Evolutionary conservation across 2,329 filamentous ascomycete species (phyloP), one percentile per base, ranked within the genome.

Genomic region (Aureobasidium melanogenum): DNA sequence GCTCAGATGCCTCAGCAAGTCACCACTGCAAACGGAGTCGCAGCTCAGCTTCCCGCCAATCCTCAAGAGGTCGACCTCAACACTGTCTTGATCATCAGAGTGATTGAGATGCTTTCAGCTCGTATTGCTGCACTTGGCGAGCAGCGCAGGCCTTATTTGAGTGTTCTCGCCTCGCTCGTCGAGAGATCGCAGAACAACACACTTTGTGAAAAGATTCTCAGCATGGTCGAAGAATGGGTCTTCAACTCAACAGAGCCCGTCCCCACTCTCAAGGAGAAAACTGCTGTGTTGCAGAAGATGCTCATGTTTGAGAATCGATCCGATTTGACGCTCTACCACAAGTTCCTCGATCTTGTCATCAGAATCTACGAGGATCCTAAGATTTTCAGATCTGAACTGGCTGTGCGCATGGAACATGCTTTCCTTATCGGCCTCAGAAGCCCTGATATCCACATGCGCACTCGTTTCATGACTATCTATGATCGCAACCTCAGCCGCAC

Each of bases 241-340:
- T 99, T 99, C 79, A 85, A 91, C 66, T 94, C 91, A 0, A 92
- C 91, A 62, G 94, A 96, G 65, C 94, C 91, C 1, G 97, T 94
- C 82, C 94, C 94, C 0, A 99, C 94, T 0, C 81, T 99, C 1
- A 99, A 99, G 74, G 95, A 99, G 75, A 99, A 99, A 79, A 97
- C 93, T 0, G 95, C 95, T 1, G 94, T 99, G 1, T 78, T 99
- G n/a, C 92, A 96, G 69, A 99, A 99, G 77, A 99, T 99, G 94
- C 79, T 97, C 17, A 87, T 92, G 0, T 99, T 99, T 67, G 94
- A 99, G 74, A 85, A 89, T 62, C 84, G 94, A 41, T 77, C 82
- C 30, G 93, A 97, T 70, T 84, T 87, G 34, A 91, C 88, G 0
- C 87, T 99, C 77, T 80, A 99, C 62, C 91, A 88, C 67, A 93